Evolutionary conservation across 441 rosid genomes (phyloP), one percentile per base, ranked within the genome.

Genomic region (Arabidopsis lyrata): DNA sequence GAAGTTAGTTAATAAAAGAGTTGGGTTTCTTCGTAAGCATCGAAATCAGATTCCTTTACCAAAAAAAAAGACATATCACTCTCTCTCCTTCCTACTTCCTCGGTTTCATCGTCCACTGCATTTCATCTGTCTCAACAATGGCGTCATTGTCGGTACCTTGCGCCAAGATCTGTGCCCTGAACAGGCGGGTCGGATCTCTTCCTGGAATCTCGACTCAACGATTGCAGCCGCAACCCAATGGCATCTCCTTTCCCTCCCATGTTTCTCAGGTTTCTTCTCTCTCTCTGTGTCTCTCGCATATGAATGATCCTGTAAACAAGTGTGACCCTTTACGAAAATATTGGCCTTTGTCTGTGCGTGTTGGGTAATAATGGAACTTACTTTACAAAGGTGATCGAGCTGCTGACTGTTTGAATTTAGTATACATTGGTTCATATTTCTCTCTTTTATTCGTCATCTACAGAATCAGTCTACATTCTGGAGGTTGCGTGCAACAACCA

Each of bases 101-200:
- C 68, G 80, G 80, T 77, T 41, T 64, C 57, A 65, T 64, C 80
- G 80, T 39, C 76, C 3, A 31, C 55, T 76, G 63, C 79, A 63
- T 76, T 76, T 35, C 44, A 54, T 35, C 44, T 16, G 7, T 69
- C 64, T 44, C 74, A 68, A 68, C 66, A 76, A 91, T 93, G 98
- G 87, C 91, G 27, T 85, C 94, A 18, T 72, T 78, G 57, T 80
- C 90, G 0, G 83, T 84, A 62, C 88, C 97, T 39, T 86, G 83
- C 74, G 86, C 93, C 38, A 89, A 90, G 73, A 82, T 91, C 63
- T 78, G 83, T 63, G 63, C 78, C n/a, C 54, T 66, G 36, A 78
- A 77, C 80, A 55, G 78, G 12, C 72, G 39, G 11, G 13, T 78
- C 44, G 83, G 88, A 75, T 83, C 90, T 76, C 11, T 68, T 38